These are phyloP conservation scores for Straminergon stramineum DNA, from an alignment of 225 moss, liverwort and hornwort genomes.

Conservation along the genomic window DNA sequence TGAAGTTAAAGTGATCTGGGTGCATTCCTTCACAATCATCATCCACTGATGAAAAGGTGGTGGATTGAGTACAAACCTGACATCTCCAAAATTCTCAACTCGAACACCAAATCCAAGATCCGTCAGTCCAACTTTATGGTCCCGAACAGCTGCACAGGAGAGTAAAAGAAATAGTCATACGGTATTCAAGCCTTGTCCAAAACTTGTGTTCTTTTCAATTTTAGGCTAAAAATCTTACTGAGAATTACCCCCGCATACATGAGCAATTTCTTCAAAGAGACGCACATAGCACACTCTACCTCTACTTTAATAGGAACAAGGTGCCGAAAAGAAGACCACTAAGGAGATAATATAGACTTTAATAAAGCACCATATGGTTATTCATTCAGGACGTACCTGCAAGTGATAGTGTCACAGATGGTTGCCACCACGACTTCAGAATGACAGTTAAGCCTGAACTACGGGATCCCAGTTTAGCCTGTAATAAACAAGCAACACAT, in stretches of 20 bases:
- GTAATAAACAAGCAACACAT: not conserved
- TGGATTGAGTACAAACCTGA: conserved; percentile 46
- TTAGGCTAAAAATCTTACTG: not conserved
- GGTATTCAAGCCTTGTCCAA: not conserved
- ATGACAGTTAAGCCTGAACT: conserved; percentile 62
- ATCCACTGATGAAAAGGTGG: not conserved
- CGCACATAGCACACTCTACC: not conserved
- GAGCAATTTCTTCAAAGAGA: not conserved
- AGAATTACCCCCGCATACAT: too few species aligned
- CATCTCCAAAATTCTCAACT: conserved; percentile 86
- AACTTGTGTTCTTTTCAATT: not conserved
- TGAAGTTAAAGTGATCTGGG: not conserved
- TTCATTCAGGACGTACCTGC: conserved; percentile 39
- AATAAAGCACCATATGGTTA: not conserved
- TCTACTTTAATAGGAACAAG: not conserved
- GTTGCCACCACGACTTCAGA: conserved; percentile 98
- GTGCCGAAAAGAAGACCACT: not conserved
- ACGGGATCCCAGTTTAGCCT: conserved; percentile 77
- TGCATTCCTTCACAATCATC: not conserved
- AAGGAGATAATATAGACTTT: not conserved
- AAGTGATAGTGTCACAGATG: conserved; percentile 78
- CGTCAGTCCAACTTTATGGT: conserved; percentile 51
- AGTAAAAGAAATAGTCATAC: not conserved
- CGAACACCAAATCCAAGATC: conserved; percentile 79
- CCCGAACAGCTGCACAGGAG: conserved; percentile 52